phyloP scores from a whole-genome alignment of 2,329 filamentous ascomycete species.

The Talaromyces islandicus region DNA sequence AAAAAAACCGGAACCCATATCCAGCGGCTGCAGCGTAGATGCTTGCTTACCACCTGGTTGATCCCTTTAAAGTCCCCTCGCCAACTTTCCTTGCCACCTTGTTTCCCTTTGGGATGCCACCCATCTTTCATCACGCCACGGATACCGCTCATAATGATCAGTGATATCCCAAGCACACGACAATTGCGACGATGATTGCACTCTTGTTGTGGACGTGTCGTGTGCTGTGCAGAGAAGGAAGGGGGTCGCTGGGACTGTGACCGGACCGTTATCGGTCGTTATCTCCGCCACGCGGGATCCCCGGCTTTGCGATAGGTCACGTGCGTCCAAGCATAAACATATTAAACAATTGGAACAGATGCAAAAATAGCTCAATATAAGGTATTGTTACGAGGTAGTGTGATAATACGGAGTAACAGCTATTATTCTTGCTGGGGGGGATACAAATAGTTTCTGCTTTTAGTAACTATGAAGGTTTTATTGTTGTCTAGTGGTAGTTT shows the following conservation, averaged over 20 bases:
- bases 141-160: constrained; percentile 39
- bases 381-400: no score
- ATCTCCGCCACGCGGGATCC: neutral
- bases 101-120: constrained; percentile 50
- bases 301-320: neutral
- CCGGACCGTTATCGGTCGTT: neutral
- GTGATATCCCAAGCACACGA: neutral
- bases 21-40: neutral
- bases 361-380: no score
- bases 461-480: no score
- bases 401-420: no score
- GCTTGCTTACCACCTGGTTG: constrained; percentile 49
- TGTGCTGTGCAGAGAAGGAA: neutral
- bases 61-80: constrained; percentile 52
- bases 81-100: constrained; percentile 50
- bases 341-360: neutral
- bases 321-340: neutral
- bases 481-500: no score
- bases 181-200: neutral
- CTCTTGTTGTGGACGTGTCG: neutral
- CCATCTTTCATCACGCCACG: constrained; percentile 45
- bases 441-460: no score
- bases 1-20: neutral
- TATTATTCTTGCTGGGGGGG: no score
- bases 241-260: neutral